Conservation (phyloP, 1,139 yeast species). For the Suhomyces maxii region DNA sequence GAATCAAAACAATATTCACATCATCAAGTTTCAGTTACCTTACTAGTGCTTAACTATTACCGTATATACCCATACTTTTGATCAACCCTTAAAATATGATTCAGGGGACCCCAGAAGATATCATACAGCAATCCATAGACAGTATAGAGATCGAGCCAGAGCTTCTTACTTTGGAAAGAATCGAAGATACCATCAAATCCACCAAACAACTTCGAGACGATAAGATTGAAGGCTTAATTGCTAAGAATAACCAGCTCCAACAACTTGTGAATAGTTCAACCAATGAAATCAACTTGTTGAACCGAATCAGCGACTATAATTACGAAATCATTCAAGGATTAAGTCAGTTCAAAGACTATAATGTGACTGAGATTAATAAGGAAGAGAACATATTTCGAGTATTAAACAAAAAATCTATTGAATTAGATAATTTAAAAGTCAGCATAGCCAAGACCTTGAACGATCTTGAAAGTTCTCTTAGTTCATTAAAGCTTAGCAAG, state of each 20-base stretch:
- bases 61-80: neutral
- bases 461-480: conserved; percentile 54
- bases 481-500: conserved; percentile 45
- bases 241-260: conserved; percentile 23
- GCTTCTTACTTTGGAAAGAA: conserved; percentile 47
- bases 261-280: conserved; percentile 16
- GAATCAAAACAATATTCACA: neutral
- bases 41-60: no score
- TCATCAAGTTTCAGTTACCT: no score
- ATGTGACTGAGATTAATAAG: conserved; percentile 6
- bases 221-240: conserved; percentile 23
- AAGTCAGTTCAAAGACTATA: conserved; percentile 9
- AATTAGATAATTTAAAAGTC: conserved; percentile 52
- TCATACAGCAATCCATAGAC: conserved; percentile 29
- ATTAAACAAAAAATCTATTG: conserved; percentile 28
- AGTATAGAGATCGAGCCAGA: conserved; percentile 41
- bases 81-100: conserved; percentile 17
- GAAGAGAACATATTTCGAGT: conserved; percentile 29
- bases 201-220: conserved; percentile 27
- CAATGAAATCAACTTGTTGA: conserved; percentile 26
- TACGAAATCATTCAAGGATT: conserved; percentile 15
- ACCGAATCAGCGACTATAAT: conserved; percentile 18
- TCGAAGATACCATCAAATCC: conserved; percentile 39
- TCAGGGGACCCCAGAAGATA: conserved; percentile 37
- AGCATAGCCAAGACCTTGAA: conserved; percentile 57